These are phyloP conservation scores for Collybiopsis luxurians DNA, from an alignment of 768 basidiomycete genomes.

Conservation along the genomic window DNA sequence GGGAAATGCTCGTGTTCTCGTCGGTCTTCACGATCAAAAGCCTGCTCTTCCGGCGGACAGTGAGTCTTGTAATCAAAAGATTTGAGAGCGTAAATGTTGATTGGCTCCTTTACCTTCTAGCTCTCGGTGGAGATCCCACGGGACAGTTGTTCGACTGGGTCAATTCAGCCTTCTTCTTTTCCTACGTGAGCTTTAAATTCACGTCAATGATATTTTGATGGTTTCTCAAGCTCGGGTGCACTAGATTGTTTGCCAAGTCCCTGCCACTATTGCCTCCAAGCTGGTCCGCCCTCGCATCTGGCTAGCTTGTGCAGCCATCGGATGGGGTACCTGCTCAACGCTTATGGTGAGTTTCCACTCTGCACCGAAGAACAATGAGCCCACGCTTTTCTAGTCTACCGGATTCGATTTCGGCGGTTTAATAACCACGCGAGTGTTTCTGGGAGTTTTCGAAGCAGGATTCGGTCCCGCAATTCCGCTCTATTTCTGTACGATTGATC, in stretches of 20 bases:
- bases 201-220: neutral
- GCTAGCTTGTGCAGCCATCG: constrained; percentile 62
- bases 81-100: no score
- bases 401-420: constrained; percentile 60
- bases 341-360: constrained; percentile 48
- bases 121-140: constrained; percentile 64
- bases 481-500: constrained; percentile 60
- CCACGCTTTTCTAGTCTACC: no score
- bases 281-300: constrained; percentile 65
- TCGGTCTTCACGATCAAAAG: neutral
- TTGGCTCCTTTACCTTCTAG: neutral
- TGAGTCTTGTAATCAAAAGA: no score
- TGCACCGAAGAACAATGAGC: neutral
- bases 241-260: constrained; percentile 69
- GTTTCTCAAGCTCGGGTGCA: neutral
- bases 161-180: constrained; percentile 75
- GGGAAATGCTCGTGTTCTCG: constrained; percentile 66
- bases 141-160: constrained; percentile 77
- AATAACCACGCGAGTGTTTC: constrained; percentile 52
- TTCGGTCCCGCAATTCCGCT: constrained; percentile 78
- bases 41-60: constrained; percentile 63
- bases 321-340: constrained; percentile 77
- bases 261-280: constrained; percentile 64
- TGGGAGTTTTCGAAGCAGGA: constrained; percentile 78
- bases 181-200: constrained; percentile 50